These are phyloP conservation scores for Solanum tarapatanum DNA, from an alignment of 257 asterid species.

Conservation along the genomic window DNA sequence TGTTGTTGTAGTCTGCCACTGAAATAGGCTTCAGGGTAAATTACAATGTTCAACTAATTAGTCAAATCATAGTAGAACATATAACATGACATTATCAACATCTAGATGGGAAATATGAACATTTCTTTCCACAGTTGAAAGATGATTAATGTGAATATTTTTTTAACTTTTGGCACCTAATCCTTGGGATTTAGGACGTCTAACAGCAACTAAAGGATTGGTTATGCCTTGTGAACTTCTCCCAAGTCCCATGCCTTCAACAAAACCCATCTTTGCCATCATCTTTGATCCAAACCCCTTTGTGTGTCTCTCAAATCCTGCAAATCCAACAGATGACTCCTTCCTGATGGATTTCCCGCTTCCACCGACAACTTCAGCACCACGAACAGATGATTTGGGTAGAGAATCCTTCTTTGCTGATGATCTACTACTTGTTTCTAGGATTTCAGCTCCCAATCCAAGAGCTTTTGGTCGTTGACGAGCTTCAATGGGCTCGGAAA, in stretches of 20 bases:
- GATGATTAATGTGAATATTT: not conserved
- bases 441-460: conserved; percentile 77
- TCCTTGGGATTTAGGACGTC: conserved; percentile 72
- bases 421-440: conserved; percentile 31
- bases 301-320: conserved; percentile 78
- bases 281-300: conserved; percentile 89
- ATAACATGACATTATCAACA: not conserved
- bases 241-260: conserved; percentile 79
- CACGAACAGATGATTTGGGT: conserved; percentile 1
- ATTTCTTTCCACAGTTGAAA: not conserved
- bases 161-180: conserved; percentile 37
- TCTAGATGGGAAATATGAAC: not conserved
- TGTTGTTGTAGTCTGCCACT: not conserved
- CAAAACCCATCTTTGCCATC: conserved; percentile 93
- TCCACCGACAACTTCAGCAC: conserved; percentile 9
- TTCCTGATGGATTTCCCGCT: conserved; percentile 20
- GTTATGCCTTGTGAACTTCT: conserved; percentile 77
- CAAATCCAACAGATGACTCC: conserved; percentile 29
- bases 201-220: conserved; percentile 56
- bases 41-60: not conserved
- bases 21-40: not conserved
- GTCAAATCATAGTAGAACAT: not conserved
- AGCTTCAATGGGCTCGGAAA: conserved; percentile 70
- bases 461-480: conserved; percentile 80
- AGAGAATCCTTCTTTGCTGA: conserved; percentile 6